Percentiles rank a stretch among this genome's conserved stretches.
Conservation (phyloP, 2,329 filamentous ascomycete genomes). For the Ophiostoma himal-ulmi region DNA sequence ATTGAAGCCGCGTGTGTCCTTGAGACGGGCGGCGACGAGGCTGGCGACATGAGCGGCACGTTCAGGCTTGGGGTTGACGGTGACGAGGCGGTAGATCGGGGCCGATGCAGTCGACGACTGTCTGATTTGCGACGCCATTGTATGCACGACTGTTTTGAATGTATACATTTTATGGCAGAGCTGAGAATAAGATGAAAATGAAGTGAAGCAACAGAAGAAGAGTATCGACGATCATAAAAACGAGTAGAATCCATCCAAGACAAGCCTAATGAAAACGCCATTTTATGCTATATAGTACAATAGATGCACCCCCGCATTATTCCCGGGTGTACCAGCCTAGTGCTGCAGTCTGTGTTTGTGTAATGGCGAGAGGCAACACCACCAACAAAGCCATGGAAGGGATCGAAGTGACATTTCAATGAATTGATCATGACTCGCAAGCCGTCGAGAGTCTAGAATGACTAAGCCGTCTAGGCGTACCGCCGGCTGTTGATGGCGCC, state of each 20-base stretch:
- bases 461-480: background rate
- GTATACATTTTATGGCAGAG: background rate
- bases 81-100: slow-evolving; percentile 54
- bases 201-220: no score
- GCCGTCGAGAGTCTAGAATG: no score
- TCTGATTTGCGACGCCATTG: background rate
- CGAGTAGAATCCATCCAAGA: background rate
- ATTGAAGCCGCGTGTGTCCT: slow-evolving; percentile 37
- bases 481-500: slow-evolving; percentile 7
- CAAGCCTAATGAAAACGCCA: background rate
- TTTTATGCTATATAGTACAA: slow-evolving; percentile 13
- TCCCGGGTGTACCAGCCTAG: background rate
- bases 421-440: background rate
- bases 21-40: slow-evolving; percentile 49
- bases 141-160: background rate
- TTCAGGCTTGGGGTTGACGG: slow-evolving; percentile 63
- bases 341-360: background rate
- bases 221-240: no score
- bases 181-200: no score
- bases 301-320: background rate
- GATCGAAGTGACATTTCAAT: no score
- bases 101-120: background rate
- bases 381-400: no score
- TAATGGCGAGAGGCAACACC: background rate
- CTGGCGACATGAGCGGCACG: slow-evolving; percentile 58